Evolutionary conservation across 352 stramenopile species (phyloP).

Genomic region (Phytophthora citricola): DNA sequence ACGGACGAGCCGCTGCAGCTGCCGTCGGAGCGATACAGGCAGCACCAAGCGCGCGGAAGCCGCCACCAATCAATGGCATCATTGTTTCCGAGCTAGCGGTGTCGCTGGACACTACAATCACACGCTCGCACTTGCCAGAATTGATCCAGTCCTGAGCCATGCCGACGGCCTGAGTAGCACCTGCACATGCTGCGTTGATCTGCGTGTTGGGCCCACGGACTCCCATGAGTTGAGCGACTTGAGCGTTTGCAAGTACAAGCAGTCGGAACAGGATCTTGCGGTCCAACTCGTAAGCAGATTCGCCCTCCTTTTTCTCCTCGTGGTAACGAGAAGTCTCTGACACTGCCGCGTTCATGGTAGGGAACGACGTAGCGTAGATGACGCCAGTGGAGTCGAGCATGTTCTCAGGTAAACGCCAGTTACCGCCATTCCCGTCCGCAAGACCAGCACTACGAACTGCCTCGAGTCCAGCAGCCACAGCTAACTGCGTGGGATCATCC

Average conservation of each 20-base stretch:
- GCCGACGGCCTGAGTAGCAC: conserved; percentile 92
- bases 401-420: conserved; percentile 90
- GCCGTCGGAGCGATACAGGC: conserved; percentile 85
- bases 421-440: conserved; percentile 49
- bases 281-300: conserved; percentile 91
- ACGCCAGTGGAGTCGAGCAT: conserved; percentile 92
- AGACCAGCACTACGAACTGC: conserved; percentile 93
- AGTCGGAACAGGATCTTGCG: conserved; percentile 98
- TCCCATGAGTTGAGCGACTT: conserved; percentile 95
- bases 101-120: conserved; percentile 96
- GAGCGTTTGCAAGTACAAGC: conserved; percentile 95
- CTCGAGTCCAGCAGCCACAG: conserved; percentile 94
- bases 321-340: conserved; percentile 90
- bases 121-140: conserved; percentile 91
- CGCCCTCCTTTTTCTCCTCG: conserved; percentile 21
- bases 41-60: conserved; percentile 95
- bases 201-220: conserved; percentile 96
- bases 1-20: conserved; percentile 89
- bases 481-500: conserved; percentile 94
- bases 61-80: conserved; percentile 94
- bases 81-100: conserved; percentile 91
- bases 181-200: conserved; percentile 96
- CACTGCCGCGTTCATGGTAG: conserved; percentile 94
- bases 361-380: conserved; percentile 96
- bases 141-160: conserved; percentile 96